A percentile compares a stretch with the other conserved stretches of the same genome.
Conservation (phyloP, 2,329 filamentous ascomycete genomes). For the Monosporascus cannonballus region DNA sequence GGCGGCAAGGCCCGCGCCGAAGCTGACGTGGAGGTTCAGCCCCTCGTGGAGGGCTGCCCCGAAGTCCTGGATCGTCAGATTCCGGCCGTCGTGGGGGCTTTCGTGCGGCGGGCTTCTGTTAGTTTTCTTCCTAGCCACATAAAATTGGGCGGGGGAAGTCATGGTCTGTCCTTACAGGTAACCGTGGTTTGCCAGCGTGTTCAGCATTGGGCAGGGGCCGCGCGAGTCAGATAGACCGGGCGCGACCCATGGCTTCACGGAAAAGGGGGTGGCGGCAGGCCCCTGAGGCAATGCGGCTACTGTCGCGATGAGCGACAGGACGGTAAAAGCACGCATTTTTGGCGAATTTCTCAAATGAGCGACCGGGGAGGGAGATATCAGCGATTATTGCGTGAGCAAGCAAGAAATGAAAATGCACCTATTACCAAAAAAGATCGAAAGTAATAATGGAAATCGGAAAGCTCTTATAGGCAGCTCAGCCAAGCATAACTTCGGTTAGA, state of each 20-base stretch:
- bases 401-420: no score
- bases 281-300: no score
- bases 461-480: no score
- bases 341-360: no score
- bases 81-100: not conserved
- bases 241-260: slow-evolving; percentile 9
- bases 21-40: not conserved
- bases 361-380: no score
- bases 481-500: no score
- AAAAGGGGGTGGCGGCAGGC: no score
- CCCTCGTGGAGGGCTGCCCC: not conserved
- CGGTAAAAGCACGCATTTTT: no score
- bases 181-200: slow-evolving; percentile 17
- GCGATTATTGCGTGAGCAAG: no score
- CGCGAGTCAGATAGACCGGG: slow-evolving; percentile 12
- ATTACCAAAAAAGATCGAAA: no score
- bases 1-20: not conserved
- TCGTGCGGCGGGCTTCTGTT: not conserved
- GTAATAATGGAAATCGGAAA: no score
- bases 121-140: not conserved
- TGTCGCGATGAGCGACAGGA: no score
- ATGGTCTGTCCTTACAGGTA: slow-evolving; percentile 10
- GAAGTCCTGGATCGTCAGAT: not conserved
- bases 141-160: not conserved
- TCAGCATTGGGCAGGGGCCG: slow-evolving; percentile 14